Conservation (phyloP, 257 asterid species). For the Salvia miltiorrhiza region DNA sequence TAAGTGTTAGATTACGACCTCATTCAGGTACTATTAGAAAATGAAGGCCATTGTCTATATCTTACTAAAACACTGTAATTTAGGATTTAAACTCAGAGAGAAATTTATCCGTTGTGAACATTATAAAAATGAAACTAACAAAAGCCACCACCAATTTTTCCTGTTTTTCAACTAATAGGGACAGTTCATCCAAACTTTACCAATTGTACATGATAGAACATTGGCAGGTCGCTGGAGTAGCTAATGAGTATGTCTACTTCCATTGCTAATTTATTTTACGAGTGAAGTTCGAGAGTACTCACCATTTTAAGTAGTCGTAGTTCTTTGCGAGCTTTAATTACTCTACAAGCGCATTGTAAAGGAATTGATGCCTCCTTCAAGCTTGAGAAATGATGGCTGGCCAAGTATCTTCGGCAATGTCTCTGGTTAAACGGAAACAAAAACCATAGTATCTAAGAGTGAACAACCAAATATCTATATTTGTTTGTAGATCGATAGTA, state of each 20-base stretch:
- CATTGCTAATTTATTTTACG: background rate
- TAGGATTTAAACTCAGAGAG: background rate
- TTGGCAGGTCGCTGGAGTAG: background rate
- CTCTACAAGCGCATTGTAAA: constrained; percentile 48
- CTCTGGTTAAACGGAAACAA: constrained; percentile 31
- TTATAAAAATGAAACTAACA: background rate
- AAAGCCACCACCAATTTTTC: background rate
- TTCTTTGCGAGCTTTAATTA: constrained; percentile 29
- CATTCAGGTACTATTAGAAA: background rate
- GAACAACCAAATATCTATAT: background rate
- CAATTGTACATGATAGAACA: background rate
- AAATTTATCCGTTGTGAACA: background rate
- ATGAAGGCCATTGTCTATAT: background rate
- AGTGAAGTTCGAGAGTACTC: constrained; percentile 14
- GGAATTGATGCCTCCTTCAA: constrained; percentile 38
- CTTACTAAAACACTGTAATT: background rate
- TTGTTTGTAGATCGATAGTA: background rate
- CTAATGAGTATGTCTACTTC: background rate
- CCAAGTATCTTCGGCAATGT: constrained; percentile 36
- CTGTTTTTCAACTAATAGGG: background rate
- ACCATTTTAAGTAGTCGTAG: constrained; percentile 40
- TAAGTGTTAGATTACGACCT: background rate
- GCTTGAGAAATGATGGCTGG: constrained; percentile 23
- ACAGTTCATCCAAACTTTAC: background rate
- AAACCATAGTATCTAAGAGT: constrained; percentile 5